A percentile compares a stretch with the other conserved stretches of the same genome.
These are phyloP conservation scores for Phoma sp. DNA, from an alignment of 2,329 filamentous ascomycete species.

Conservation along the genomic window DNA sequence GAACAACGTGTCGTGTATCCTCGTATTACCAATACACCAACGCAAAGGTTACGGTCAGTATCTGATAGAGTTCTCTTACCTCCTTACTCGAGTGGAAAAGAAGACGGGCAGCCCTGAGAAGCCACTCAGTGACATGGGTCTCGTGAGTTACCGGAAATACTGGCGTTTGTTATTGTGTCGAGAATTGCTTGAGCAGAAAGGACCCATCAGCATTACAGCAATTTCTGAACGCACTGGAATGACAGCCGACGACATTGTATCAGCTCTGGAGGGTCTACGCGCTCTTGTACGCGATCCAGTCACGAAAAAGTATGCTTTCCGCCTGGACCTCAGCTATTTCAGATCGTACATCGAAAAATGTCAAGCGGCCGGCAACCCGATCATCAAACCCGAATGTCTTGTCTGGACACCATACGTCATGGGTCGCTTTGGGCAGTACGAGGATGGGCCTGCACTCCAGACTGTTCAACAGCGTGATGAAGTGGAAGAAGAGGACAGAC, in stretches of 20 bases:
- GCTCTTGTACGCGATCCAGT: slow-evolving; percentile 88
- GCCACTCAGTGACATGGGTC: slow-evolving; percentile 94
- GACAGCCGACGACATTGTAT: slow-evolving; percentile 95
- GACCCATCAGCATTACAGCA: slow-evolving; percentile 61
- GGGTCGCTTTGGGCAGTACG: slow-evolving; percentile 84
- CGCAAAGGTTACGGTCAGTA: slow-evolving; percentile 96
- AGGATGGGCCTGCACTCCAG: slow-evolving; percentile 79
- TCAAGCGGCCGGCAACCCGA: slow-evolving; percentile 86
- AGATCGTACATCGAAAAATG: slow-evolving; percentile 86
- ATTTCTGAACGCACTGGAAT: slow-evolving; percentile 92
- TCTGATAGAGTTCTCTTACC: slow-evolving; percentile 97
- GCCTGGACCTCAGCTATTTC: slow-evolving; percentile 85
- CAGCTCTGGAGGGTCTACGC: slow-evolving; percentile 86
- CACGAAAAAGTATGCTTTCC: slow-evolving; percentile 86
- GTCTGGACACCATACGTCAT: slow-evolving; percentile 98
- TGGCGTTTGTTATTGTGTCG: slow-evolving; percentile 90
- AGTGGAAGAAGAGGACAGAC: slow-evolving; percentile 55
- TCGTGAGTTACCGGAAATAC: slow-evolving; percentile 97
- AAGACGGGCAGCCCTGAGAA: slow-evolving; percentile 98
- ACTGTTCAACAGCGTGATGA: slow-evolving; percentile 88
- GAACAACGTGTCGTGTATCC: slow-evolving; percentile 97
- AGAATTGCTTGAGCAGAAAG: slow-evolving; percentile 71
- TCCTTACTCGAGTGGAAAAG: slow-evolving; percentile 88
- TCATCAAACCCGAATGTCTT: slow-evolving; percentile 77
- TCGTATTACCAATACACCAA: slow-evolving; percentile 95